Evolutionary conservation across 1,139 yeast species (phyloP), one percentile per base, ranked within the genome.

Genomic region (Hyphopichia khmerensis): DNA sequence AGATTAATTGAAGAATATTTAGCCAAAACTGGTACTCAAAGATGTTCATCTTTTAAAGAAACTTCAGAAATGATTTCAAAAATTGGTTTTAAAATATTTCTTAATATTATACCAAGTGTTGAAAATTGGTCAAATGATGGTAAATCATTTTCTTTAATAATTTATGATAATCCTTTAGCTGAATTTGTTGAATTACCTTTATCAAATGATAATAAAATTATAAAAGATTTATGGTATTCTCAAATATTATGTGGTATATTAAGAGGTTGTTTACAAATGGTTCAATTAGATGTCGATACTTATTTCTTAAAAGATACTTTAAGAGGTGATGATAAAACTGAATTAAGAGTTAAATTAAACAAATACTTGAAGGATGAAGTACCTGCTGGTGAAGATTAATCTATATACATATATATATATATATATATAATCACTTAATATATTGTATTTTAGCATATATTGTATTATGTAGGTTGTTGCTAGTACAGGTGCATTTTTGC

Each of bases 161-260:
- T 93, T 29, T 81, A 79, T 13, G 97, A 91, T 41, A 93, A 93
- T 57, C 99, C 99, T 23, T 74, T 93, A 52, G 87, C 95, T 3
- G 98, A 93, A 59, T 93, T 91, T 69, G 99, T 93, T 6, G 99
- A 93, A 61, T 73, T 93, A 39, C 97, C 97, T 0, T 77, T 80
- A 42, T 54, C 63, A 8, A 52, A 51, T 30, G 93, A 84, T 49
- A 80, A 83, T 33, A 77, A 77, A 48, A 87, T 95, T 3, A 69
- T 70, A 44, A 79, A 77, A 50, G 90, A 87, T 54, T 69, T 93
- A 43, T 93, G 99, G 98, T 93, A 90, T 59, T 87, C 95, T 2
- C 95, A 93, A 57, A 77, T 93, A 3, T 68, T 90, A 33, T 87
- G 95, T 51, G 99, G 99, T 14, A 95, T 93, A 2, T 66, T 93